These are phyloP conservation scores for Aspergillus heteromorphus DNA, from an alignment of 495 filamentous ascomycete genomes.

Conservation along the genomic window DNA sequence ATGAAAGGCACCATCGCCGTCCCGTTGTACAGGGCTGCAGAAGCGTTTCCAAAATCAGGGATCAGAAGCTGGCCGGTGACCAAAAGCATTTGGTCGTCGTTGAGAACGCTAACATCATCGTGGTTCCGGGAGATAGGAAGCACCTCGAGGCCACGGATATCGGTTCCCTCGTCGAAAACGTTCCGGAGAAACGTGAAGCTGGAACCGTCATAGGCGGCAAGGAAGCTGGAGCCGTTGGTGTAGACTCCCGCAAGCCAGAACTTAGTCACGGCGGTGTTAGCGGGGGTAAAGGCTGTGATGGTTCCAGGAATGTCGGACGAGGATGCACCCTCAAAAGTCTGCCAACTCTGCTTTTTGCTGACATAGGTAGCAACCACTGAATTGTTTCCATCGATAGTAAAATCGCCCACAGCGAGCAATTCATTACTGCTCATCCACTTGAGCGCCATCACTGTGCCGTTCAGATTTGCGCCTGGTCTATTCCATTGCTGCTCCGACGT, in stretches of 20 bases:
- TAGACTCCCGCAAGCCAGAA: conserved; percentile 75
- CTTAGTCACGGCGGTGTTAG: conserved; percentile 55
- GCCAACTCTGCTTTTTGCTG: conserved; percentile 56
- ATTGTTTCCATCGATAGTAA: conserved; percentile 58
- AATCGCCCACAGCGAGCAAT: conserved; percentile 70
- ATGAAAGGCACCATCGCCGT: conserved; percentile 70
- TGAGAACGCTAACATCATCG: conserved; percentile 54
- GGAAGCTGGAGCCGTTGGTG: conserved; percentile 62
- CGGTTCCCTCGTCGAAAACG: conserved; percentile 55
- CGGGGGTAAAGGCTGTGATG: conserved; percentile 69
- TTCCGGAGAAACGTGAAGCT: conserved; percentile 54
- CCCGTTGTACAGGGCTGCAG: conserved; percentile 85
- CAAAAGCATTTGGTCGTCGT: conserved; percentile 65
- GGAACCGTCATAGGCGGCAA: conserved; percentile 69
- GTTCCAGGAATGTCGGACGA: conserved; percentile 63
- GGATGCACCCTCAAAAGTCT: conserved; percentile 56
- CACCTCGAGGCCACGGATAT: conserved; percentile 74
- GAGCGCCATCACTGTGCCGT: conserved; percentile 63
- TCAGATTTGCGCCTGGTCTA: conserved; percentile 62
- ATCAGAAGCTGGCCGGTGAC: conserved; percentile 74
- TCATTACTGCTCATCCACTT: conserved; percentile 66
- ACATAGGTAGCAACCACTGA: conserved; percentile 74
- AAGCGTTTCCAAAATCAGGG: conserved; percentile 71
- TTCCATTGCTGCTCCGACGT: conserved; percentile 66
- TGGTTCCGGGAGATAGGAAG: conserved; percentile 65